These are phyloP conservation scores for Arabis hirsuta DNA, from an alignment of 345 rosid species.

Conservation along the genomic window DNA sequence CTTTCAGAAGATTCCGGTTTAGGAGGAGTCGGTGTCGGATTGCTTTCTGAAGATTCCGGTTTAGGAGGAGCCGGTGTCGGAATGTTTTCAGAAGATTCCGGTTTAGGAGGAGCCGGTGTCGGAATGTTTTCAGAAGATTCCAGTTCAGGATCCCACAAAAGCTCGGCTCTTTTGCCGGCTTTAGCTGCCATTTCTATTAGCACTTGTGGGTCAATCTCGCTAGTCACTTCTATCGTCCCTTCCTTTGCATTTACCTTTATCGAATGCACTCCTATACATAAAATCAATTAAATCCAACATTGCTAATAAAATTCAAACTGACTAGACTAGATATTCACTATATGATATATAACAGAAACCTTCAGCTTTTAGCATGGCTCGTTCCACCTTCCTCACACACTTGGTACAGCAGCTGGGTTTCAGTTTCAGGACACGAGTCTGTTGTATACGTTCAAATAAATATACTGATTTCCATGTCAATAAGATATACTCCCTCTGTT, in stretches of 20 bases:
- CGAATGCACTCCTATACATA: slow-evolving; percentile 24
- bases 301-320: neutral
- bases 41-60: too few species aligned
- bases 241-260: slow-evolving; percentile 23
- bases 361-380: slow-evolving; percentile 26
- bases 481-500: too few species aligned
- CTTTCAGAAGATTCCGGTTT: too few species aligned
- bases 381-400: slow-evolving; percentile 19
- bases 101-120: neutral
- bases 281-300: neutral
- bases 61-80: neutral
- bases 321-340: neutral
- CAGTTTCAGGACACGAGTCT: slow-evolving; percentile 31
- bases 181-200: slow-evolving; percentile 21
- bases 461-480: slow-evolving; percentile 1
- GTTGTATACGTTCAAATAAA: neutral
- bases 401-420: slow-evolving; percentile 3
- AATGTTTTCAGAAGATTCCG: too few species aligned
- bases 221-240: slow-evolving; percentile 24
- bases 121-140: neutral
- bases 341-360: neutral
- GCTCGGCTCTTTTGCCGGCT: slow-evolving; percentile 25
- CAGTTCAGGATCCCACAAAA: slow-evolving; percentile 18
- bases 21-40: neutral
- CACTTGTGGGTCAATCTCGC: slow-evolving; percentile 19